Evolutionary conservation across 2,329 filamentous ascomycete genomes (phyloP), one percentile per base, ranked within the genome.

Genomic region (Ophiostoma piceae): DNA sequence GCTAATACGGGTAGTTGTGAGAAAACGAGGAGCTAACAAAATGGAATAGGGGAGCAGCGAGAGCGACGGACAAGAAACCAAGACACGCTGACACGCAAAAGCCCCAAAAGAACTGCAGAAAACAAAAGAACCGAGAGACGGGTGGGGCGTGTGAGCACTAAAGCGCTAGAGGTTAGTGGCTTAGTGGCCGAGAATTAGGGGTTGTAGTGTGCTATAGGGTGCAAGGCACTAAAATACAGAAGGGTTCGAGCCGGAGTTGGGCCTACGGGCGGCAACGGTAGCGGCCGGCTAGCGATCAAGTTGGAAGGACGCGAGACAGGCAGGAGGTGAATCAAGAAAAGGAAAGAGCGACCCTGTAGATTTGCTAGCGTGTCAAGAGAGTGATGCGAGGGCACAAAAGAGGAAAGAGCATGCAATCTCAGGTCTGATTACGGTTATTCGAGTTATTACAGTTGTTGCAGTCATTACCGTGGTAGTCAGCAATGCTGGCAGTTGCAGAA

Each of bases 291-390:
- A 57, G 43, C 43, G 43, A 47, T n/a, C 16, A 47, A 47, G 16
- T n/a, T 47, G 43, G 39, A 41, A 14, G 39, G 39, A 14, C 39
- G n/a, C 6, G 14, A 51, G 6, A 51, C 16, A 51, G 47, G 47
- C 47, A 51, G n/a, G 43, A 51, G 51, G 51, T 26, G 51, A 57
- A 29, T 26, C 22, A 57, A 16, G 22, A 57, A 26, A 22, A 29
- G 51, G 51, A 57, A 57, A 57, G 51, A 57, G 51, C 51, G 51
- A 57, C 51, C 51, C 22, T 57, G 51, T 57, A 57, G 51, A 57
- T 57, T 57, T 26, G 51, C 51, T 57, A 57, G 51, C 51, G 51
- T 57, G n/a, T 57, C 2, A 41, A 41, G 39, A 41, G 9, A 2
- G 39, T 12, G 51, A 57, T 57, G 51, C 51, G 22, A 57, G 51